Conservation (phyloP, 345 rosid species). For the Gossypium sturtianum region DNA sequence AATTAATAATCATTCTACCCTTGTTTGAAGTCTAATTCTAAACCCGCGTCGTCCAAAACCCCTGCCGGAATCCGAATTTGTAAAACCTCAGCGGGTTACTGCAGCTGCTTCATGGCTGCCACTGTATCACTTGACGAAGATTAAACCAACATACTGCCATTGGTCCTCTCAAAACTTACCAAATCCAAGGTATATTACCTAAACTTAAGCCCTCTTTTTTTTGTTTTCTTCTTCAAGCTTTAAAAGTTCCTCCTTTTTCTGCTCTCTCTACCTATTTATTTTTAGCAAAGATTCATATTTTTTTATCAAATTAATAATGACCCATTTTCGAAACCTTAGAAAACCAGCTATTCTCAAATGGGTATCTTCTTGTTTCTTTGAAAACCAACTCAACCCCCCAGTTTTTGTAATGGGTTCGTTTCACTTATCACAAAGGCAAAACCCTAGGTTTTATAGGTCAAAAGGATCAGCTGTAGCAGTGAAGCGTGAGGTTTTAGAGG, state of each 20-base stretch:
- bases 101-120: conserved; percentile 2
- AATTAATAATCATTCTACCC: not conserved
- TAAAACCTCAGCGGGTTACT: not conserved
- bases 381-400: conserved; percentile 23
- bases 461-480: conserved; percentile 1
- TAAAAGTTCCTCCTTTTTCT: not conserved
- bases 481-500: conserved; percentile 14
- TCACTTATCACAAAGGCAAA: conserved; percentile 27
- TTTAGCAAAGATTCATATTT: not conserved
- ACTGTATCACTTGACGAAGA: not conserved
- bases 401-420: conserved; percentile 16
- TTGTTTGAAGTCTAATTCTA: not conserved
- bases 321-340: conserved; percentile 30
- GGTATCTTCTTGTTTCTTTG: conserved; percentile 27
- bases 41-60: not conserved
- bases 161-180: not conserved
- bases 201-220: not conserved
- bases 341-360: conserved; percentile 37
- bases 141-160: not conserved
- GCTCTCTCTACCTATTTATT: not conserved
- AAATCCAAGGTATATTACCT: conserved; percentile 3
- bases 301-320: conserved; percentile 27
- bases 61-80: not conserved
- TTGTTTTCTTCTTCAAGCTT: not conserved
- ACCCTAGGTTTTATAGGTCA: conserved; percentile 40